A percentile compares a stretch with the other conserved stretches of the same genome.
Evolutionary conservation across 805 yeast species (phyloP).

Genomic region (Starmerella apis): DNA sequence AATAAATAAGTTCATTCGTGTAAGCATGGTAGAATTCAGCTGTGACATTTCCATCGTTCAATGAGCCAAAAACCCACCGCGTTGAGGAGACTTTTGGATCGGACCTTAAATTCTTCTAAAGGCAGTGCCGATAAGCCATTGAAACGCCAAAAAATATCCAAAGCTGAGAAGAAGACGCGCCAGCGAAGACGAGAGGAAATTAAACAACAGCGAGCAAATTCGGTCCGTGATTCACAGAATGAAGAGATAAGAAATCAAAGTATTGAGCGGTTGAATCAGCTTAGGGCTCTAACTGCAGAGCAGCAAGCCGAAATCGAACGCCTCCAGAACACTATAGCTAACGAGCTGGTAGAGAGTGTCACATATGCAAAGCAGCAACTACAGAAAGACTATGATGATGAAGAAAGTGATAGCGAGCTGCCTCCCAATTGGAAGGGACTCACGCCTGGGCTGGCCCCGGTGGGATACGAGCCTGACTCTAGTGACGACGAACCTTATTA

Average conservation of each 20-base stretch:
- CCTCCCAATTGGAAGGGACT: conserved; percentile 20
- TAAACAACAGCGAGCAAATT: background rate
- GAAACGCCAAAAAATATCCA: conserved; percentile 9
- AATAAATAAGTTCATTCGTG: background rate
- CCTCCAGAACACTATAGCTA: conserved; percentile 19
- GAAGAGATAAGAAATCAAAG: background rate
- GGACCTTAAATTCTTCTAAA: conserved; percentile 12
- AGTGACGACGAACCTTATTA: conserved; percentile 26
- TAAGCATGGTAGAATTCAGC: too few relatives aligned
- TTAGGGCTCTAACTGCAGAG: background rate
- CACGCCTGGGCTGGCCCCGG: conserved; percentile 28
- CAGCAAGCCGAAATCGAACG: conserved; percentile 18
- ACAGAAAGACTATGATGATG: background rate
- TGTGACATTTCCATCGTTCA: too few relatives aligned
- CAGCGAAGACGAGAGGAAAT: conserved; percentile 8
- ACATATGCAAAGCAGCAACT: conserved; percentile 20
- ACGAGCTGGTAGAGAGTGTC: conserved; percentile 13
- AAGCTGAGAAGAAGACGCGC: conserved; percentile 12
- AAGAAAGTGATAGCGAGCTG: conserved; percentile 8
- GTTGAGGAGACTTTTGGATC: conserved; percentile 18
- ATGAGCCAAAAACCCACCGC: conserved; percentile 12
- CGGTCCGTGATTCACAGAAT: background rate
- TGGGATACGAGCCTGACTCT: conserved; percentile 27
- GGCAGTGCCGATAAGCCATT: conserved; percentile 5
- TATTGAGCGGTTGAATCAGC: conserved; percentile 4